A percentile compares a stretch with the other conserved stretches of the same genome.
Conservation (phyloP, 2,329 filamentous ascomycete species). For the Epichloe gansuensis region DNA sequence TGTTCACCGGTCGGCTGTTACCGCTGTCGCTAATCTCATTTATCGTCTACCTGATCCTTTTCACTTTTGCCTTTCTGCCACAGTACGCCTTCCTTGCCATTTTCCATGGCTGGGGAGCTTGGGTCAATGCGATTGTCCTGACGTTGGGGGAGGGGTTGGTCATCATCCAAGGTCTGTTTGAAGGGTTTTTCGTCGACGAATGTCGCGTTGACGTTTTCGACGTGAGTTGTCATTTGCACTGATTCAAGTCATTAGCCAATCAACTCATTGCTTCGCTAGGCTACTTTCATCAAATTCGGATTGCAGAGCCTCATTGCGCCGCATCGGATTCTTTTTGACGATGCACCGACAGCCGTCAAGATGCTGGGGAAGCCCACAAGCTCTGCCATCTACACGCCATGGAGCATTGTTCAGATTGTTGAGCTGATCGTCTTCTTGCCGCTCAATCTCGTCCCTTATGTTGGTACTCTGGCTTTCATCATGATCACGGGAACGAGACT, state of each 20-base stretch:
- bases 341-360: constrained; percentile 60
- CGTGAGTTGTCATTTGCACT: constrained; percentile 30
- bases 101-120: constrained; percentile 80
- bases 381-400: constrained; percentile 70
- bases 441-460: constrained; percentile 74
- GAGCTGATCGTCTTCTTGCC: constrained; percentile 71
- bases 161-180: constrained; percentile 58
- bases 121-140: constrained; percentile 76
- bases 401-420: constrained; percentile 78
- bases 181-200: constrained; percentile 75
- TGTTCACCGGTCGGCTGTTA: constrained; percentile 64
- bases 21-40: constrained; percentile 71
- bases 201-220: constrained; percentile 74
- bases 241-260: background rate
- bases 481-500: constrained; percentile 76
- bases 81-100: constrained; percentile 81
- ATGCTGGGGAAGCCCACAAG: constrained; percentile 72
- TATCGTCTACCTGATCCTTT: constrained; percentile 74
- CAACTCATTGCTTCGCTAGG: constrained; percentile 23
- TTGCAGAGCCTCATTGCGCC: constrained; percentile 55
- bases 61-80: constrained; percentile 77
- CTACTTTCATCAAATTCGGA: constrained; percentile 62
- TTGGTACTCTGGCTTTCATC: constrained; percentile 76
- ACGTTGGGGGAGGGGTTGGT: constrained; percentile 74
- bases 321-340: constrained; percentile 49